phyloP scores from a whole-genome alignment of 495 filamentous ascomycete genomes.

The Hypoxylon trugodes region DNA sequence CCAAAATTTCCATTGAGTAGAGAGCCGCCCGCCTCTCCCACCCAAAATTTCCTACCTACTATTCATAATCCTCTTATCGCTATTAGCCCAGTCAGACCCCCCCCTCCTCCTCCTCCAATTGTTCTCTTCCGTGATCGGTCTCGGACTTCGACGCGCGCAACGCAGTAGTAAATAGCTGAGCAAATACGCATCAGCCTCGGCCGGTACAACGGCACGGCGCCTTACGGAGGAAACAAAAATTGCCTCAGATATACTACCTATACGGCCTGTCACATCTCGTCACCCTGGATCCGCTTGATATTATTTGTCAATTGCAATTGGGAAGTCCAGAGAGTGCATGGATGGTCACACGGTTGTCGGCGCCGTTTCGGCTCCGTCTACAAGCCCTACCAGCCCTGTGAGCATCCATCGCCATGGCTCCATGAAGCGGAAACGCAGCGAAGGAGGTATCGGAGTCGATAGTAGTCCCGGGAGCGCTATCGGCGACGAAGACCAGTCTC shows the following conservation, averaged over 20 bases:
- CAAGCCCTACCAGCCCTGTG: slow-evolving; percentile 52
- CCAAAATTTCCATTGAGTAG: slow-evolving; percentile 26
- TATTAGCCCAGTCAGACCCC: slow-evolving; percentile 35
- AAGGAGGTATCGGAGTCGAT: slow-evolving; percentile 53
- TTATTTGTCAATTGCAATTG: slow-evolving; percentile 45
- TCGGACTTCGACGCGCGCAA: slow-evolving; percentile 26
- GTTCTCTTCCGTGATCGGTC: slow-evolving; percentile 42
- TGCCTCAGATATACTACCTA: slow-evolving; percentile 33
- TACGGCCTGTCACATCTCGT: slow-evolving; percentile 37
- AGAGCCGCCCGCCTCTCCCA: slow-evolving; percentile 24
- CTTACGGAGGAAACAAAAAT: slow-evolving; percentile 26
- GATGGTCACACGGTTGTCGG: slow-evolving; percentile 50
- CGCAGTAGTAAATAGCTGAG: slow-evolving; percentile 12
- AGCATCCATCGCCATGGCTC: slow-evolving; percentile 56
- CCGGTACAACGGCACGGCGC: slow-evolving; percentile 35
- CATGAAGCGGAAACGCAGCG: slow-evolving; percentile 59
- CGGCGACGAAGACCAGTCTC: slow-evolving; percentile 70
- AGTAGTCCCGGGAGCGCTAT: slow-evolving; percentile 73
- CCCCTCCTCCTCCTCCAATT: slow-evolving; percentile 34
- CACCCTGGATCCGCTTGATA: slow-evolving; percentile 32
- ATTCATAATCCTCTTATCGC: slow-evolving; percentile 31
- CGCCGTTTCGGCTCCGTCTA: slow-evolving; percentile 48
- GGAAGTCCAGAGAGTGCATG: slow-evolving; percentile 41
- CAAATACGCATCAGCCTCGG: slow-evolving; percentile 27
- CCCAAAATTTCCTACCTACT: slow-evolving; percentile 8